Conservation (phyloP, 148 eudicot species). For the Beta vulgaris region DNA sequence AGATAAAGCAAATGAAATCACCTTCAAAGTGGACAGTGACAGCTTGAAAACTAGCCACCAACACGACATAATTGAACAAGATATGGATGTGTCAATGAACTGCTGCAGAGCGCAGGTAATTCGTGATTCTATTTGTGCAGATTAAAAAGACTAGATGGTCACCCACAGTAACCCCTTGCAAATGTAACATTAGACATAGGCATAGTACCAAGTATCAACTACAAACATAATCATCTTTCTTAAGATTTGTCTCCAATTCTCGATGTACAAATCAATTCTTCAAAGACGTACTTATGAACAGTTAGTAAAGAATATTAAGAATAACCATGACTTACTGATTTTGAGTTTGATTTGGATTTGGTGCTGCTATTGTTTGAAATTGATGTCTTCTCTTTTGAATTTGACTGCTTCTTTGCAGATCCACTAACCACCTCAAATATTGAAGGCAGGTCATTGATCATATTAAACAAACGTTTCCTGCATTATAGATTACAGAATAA, state of each 20-base stretch:
- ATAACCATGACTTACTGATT: slow-evolving; percentile 27
- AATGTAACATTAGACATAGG: background rate
- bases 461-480: slow-evolving; percentile 56
- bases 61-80: background rate
- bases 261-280: background rate
- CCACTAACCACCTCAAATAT: slow-evolving; percentile 57
- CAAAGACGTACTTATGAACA: background rate
- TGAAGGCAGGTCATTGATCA: slow-evolving; percentile 64
- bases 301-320: background rate
- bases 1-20: background rate
- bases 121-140: background rate
- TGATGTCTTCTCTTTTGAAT: slow-evolving; percentile 45
- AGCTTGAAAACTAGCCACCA: background rate
- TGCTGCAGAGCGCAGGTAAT: background rate
- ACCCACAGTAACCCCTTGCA: background rate
- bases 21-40: background rate
- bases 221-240: background rate
- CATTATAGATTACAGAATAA: slow-evolving; percentile 17
- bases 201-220: background rate
- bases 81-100: background rate
- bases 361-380: slow-evolving; percentile 52
- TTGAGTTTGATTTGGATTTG: slow-evolving; percentile 52
- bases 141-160: background rate
- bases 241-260: background rate
- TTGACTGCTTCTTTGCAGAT: slow-evolving; percentile 41